Base-by-base conservation (phyloP, 2,329 filamentous ascomycete species). In the Fusarium zealandicum region DNA sequence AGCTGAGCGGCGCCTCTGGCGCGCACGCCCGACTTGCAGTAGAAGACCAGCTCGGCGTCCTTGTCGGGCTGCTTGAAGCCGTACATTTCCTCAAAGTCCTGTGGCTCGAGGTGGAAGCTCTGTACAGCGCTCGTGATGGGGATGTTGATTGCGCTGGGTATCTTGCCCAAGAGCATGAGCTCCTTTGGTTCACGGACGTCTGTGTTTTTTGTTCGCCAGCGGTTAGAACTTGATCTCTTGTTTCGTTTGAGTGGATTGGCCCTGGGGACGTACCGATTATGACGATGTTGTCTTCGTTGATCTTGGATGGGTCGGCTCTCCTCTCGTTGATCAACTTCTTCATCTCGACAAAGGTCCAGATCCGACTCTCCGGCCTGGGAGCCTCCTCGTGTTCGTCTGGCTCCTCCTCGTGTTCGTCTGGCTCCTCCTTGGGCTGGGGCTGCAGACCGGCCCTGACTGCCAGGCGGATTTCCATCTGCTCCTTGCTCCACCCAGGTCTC, bases 1-100 rank as follows among this genome's bases (percentile, higher is more conserved):
- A 97, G 74, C 61, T 83, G 81, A 6, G 92, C 92, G 6, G 93
- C 93, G 1, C 90, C 84, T 38, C 81, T 79, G 65, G 90, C 92
- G 70, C 95, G 81, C 60, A 98, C 90, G 2, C 95, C 95, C 0
- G 93, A 88, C 77, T 92, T 96, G 77, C 95, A 99, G 74, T 96
- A 98, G 69, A 98, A 95, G 4, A 98, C 81, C 12, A 96, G 72
- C 61, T 84, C 79, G 27, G 74, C 72, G 37, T 84, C 79, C 54
- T 77, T 78, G 3, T 68, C 66, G 0, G 81, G 93, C 56, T 90
- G 89, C 54, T 81, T 76, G 69, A 90, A 96, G 4, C 92, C 93
- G 73, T 92, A 93, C 13, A 88, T 78, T 55, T 92, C 90, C 70
- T 90, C 83, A 70, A 98, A 98, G 60, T 96, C 92, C 11, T 90